Evolutionary conservation across 441 rosid genomes (phyloP).

Genomic region (Erodium trifolium): DNA sequence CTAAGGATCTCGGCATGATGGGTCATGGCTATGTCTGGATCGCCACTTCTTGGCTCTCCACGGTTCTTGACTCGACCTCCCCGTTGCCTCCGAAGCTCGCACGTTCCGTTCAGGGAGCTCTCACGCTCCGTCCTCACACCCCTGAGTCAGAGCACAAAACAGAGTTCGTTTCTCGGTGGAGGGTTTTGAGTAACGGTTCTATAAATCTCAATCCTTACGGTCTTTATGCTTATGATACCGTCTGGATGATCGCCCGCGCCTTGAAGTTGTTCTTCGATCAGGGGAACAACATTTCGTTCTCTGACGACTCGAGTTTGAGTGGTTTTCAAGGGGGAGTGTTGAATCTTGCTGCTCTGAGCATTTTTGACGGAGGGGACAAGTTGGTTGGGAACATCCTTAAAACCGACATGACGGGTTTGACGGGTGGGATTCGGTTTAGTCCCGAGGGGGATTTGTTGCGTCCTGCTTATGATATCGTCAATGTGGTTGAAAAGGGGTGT

Average conservation of each 20-base stretch:
- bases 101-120: slow-evolving; percentile 45
- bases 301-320: slow-evolving; percentile 34
- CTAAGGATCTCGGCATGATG: slow-evolving; percentile 27
- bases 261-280: slow-evolving; percentile 43
- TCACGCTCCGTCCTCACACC: slow-evolving; percentile 57
- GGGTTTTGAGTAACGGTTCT: slow-evolving; percentile 43
- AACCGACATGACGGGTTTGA: slow-evolving; percentile 48
- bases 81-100: too few relatives aligned
- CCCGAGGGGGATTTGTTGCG: slow-evolving; percentile 43
- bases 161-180: slow-evolving; percentile 58
- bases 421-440: slow-evolving; percentile 56
- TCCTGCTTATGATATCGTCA: slow-evolving; percentile 70
- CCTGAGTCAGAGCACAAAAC: slow-evolving; percentile 48
- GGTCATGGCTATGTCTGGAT: slow-evolving; percentile 70
- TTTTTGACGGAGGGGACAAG: slow-evolving; percentile 52
- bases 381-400: slow-evolving; percentile 49
- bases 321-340: slow-evolving; percentile 27
- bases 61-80: slow-evolving; percentile 43
- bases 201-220: slow-evolving; percentile 56
- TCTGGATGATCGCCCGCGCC: slow-evolving; percentile 78
- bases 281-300: slow-evolving; percentile 65
- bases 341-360: slow-evolving; percentile 61
- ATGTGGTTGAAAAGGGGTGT: slow-evolving; percentile 58
- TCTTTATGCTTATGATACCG: slow-evolving; percentile 79
- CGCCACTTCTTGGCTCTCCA: slow-evolving; percentile 67